phyloP scores from a whole-genome alignment of 2,329 filamentous ascomycete genomes.

The Drechslera avenae region DNA sequence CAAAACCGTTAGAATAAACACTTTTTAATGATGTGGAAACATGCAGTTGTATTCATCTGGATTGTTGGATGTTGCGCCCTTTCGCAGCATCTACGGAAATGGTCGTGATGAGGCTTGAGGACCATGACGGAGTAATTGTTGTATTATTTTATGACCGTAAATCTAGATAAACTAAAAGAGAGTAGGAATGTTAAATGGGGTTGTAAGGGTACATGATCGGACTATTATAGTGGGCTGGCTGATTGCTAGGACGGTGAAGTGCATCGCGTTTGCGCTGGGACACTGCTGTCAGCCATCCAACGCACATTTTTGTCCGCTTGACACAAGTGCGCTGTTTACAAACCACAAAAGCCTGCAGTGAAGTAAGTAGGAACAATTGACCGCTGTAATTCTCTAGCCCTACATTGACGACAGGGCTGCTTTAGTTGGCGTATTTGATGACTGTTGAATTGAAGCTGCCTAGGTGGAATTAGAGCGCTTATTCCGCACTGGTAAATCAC shows the following conservation, averaged over 20 bases:
- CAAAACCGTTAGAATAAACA: not conserved
- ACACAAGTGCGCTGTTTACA: not conserved
- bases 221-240: not conserved
- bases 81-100: not conserved
- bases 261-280: conserved; percentile 1
- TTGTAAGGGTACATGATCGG: not conserved
- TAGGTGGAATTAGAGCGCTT: no score
- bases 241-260: not conserved
- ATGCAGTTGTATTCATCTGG: not conserved
- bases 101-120: not conserved
- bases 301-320: not conserved
- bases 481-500: no score
- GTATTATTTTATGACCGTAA: not conserved
- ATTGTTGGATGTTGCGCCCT: not conserved
- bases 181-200: no score
- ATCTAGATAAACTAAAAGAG: not conserved
- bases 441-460: no score
- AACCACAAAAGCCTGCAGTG: not conserved
- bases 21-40: not conserved
- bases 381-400: no score
- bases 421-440: no score
- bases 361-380: no score
- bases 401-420: no score
- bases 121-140: not conserved
- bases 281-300: conserved; percentile 1